These are phyloP conservation scores for Lodderomyces theae DNA, from an alignment of 1,139 yeast species.

Conservation along the genomic window DNA sequence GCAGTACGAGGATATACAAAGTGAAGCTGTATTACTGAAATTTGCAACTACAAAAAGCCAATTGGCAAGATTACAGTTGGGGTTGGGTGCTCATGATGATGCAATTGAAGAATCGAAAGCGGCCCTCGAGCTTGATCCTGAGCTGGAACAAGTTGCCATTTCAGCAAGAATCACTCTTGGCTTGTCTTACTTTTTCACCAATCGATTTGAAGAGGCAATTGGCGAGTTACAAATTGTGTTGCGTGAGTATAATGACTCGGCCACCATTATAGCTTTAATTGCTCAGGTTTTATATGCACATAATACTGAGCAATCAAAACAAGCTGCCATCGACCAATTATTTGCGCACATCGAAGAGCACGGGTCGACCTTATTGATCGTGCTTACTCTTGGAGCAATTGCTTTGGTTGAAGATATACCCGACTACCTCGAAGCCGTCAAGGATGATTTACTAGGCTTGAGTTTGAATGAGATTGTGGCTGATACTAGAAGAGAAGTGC, in stretches of 20 bases:
- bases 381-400: constrained; percentile 77
- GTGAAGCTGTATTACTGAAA: constrained; percentile 41
- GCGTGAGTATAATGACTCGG: constrained; percentile 43
- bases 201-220: constrained; percentile 62
- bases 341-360: constrained; percentile 58
- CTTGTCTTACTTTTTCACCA: constrained; percentile 59
- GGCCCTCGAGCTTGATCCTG: constrained; percentile 38
- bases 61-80: constrained; percentile 67
- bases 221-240: constrained; percentile 64
- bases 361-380: constrained; percentile 65
- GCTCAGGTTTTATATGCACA: constrained; percentile 79
- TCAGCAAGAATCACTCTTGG: constrained; percentile 73
- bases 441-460: constrained; percentile 60
- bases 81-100: constrained; percentile 48
- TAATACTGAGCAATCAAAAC: constrained; percentile 68
- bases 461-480: constrained; percentile 44
- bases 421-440: constrained; percentile 62
- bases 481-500: constrained; percentile 56
- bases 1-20: constrained; percentile 57
- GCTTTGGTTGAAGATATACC: constrained; percentile 61
- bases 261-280: constrained; percentile 64
- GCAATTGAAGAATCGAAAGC: constrained; percentile 64
- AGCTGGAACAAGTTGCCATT: constrained; percentile 25
- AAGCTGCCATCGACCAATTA: constrained; percentile 75
- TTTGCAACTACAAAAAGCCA: constrained; percentile 66